Base-by-base conservation (phyloP, 2,329 filamentous ascomycete species). In the Daldinia sp. region DNA sequence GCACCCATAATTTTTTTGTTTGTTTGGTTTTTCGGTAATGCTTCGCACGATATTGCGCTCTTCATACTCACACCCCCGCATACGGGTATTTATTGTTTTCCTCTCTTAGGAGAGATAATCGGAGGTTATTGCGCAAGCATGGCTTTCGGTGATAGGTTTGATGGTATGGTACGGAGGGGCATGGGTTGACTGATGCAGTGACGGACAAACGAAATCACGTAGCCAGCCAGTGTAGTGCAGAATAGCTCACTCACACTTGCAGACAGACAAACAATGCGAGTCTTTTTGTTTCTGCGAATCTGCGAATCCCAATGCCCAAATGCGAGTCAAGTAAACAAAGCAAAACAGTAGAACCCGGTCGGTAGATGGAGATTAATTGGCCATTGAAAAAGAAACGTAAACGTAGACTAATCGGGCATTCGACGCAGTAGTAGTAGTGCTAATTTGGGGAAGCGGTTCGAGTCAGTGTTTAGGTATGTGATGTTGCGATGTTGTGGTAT, bases 1-100 rank as follows among this genome's bases (percentile, higher is more conserved):
- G 15, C 50, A 54, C 34, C 39, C 27, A 15, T 58, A 61, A 37
- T 52, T 30, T n/a, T n/a, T n/a, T n/a, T n/a, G n/a, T n/a, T n/a
- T n/a, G n/a, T n/a, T n/a, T n/a, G n/a, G n/a, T n/a, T n/a, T n/a
- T 49, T 47, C 34, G 9, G 21, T 21, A 23, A 30, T 49, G 45
- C 13, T 27, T 43, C 43, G 34, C 35, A 61, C 19, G 47, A 49
- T 57, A 35, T 29, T 19, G 43, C 34, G 41, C 51, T 34, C 39
- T 21, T 35, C 25, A 15, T 27, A 39, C 17, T 43, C 37, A 48
- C 35, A 17, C 8, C 15, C 27, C 21, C 35, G 17, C 47, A 25
- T 43, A 43, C 15, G 19, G 23, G 29, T 37, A 21, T 27, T 37
- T 49, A 15, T 49, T 21, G 3, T 34, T 50, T 35, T 34, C 10